Percentiles rank a stretch among this genome's conserved stretches.
These are phyloP conservation scores for Aureobasidium sp. DNA, from an alignment of 2,329 filamentous ascomycete species.

Conservation along the genomic window DNA sequence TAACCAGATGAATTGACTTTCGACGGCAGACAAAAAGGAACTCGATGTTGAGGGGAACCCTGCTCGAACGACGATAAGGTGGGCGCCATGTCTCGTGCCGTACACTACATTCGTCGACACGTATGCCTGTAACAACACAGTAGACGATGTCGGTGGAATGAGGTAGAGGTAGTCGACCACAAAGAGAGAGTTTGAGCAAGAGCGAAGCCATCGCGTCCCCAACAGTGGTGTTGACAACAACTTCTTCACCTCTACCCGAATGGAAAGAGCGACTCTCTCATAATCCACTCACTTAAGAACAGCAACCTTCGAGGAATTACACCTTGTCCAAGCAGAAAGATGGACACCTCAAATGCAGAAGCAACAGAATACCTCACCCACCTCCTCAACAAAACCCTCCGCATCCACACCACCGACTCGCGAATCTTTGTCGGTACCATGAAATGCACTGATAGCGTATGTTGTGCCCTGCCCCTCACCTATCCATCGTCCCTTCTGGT, in stretches of 20 bases:
- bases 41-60: neutral
- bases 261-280: too few relatives aligned
- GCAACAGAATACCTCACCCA: conserved; percentile 22
- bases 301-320: neutral
- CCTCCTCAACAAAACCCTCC: conserved; percentile 53
- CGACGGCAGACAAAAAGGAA: neutral
- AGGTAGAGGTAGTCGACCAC: neutral
- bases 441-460: conserved; percentile 82
- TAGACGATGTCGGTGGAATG: neutral
- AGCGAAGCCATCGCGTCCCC: neutral
- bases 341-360: conserved; percentile 13
- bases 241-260: neutral
- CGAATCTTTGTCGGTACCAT: conserved; percentile 85
- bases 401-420: conserved; percentile 70
- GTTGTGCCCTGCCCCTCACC: too few relatives aligned
- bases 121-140: neutral
- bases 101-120: neutral
- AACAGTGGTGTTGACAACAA: neutral
- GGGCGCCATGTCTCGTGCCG: too few relatives aligned
- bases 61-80: neutral
- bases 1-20: neutral
- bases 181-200: neutral
- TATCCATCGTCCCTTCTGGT: too few relatives aligned
- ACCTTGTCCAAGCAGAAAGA: neutral
- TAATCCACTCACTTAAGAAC: neutral